Evolutionary conservation across 1,139 yeast genomes (phyloP).

Genomic region (Debaryomycetaceae sp.): DNA sequence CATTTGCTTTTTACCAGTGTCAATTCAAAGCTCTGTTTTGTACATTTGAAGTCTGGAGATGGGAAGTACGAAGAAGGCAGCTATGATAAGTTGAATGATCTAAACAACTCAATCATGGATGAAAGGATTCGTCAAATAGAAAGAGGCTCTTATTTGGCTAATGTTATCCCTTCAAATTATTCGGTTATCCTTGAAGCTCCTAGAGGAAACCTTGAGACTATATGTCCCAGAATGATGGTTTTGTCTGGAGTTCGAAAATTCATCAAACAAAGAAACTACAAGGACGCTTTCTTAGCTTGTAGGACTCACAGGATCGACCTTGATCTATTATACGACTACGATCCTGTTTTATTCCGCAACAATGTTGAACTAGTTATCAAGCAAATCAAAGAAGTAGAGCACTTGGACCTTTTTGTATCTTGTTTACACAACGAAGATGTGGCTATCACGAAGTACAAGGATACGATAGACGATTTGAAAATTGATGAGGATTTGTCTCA

Average conservation of each 20-base stretch:
- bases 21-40: slow-evolving; percentile 77
- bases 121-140: slow-evolving; percentile 89
- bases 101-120: slow-evolving; percentile 39
- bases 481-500: slow-evolving; percentile 6
- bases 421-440: slow-evolving; percentile 88
- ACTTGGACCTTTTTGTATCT: slow-evolving; percentile 82
- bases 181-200: slow-evolving; percentile 90
- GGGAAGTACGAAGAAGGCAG: slow-evolving; percentile 24
- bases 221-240: slow-evolving; percentile 90
- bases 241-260: slow-evolving; percentile 74
- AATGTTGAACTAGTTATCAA: slow-evolving; percentile 68
- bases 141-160: slow-evolving; percentile 80
- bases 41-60: slow-evolving; percentile 56
- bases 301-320: slow-evolving; percentile 89
- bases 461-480: slow-evolving; percentile 47
- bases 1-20: slow-evolving; percentile 86
- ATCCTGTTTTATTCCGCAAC: slow-evolving; percentile 61
- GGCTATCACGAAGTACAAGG: slow-evolving; percentile 74
- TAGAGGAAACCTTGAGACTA: slow-evolving; percentile 92
- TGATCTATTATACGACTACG: slow-evolving; percentile 86
- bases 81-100: slow-evolving; percentile 10
- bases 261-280: slow-evolving; percentile 57
- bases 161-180: slow-evolving; percentile 78
- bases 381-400: slow-evolving; percentile 69
- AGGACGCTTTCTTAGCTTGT: slow-evolving; percentile 74